Base-by-base conservation (phyloP, 1,139 yeast genomes). In the Pichia sp. region DNA sequence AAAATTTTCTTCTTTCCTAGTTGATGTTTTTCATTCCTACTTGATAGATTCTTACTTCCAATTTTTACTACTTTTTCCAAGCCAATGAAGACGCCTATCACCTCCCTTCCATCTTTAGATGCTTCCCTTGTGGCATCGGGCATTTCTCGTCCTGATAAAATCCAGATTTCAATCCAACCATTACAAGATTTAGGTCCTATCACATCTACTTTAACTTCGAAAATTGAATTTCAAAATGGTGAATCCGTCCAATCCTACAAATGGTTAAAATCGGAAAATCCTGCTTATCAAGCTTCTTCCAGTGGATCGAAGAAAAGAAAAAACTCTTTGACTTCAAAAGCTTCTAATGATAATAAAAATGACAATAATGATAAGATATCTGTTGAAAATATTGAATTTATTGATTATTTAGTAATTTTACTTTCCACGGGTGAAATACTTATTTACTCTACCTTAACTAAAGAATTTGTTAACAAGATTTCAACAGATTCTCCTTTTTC, bases 381-480 rank as follows among this genome's bases (percentile, higher is more conserved):
- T n/a, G n/a, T n/a, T n/a, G n/a, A n/a, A n/a, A n/a, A 16, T 41
- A 33, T 40, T 34, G 23, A 45, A 41, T 46, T 25, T 16, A 43
- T 37, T 27, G 48, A 53, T 35, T 61, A 64, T 43, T 58, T 73
- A 41, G 69, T 66, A 1, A 73, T 72, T 33, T 60, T 67, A 11
- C 58, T 70, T 26, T 60, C 60, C 20, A 60, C 63, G 29, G 72
- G 73, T 4, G 71, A 67, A 40, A 58, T 74, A 24, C 58, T 69
- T 42, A 57, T 72, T 7, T 67, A 69, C 43, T 68, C 77, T 2
- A 78, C 78, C 1, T 55, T 58, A 31, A 61, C 63, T 26, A 67
- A 67, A 44, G 67, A 63, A 28, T 54, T 66, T 11, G 56, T 67
- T 27, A 62, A 61, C 47, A 66, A 69, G 51, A 64, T 71, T 38